Percentiles rank a stretch among this genome's conserved stretches.
These are phyloP conservation scores for Dorcoceras hygrometricum DNA, from an alignment of 257 asterid species.

Conservation along the genomic window DNA sequence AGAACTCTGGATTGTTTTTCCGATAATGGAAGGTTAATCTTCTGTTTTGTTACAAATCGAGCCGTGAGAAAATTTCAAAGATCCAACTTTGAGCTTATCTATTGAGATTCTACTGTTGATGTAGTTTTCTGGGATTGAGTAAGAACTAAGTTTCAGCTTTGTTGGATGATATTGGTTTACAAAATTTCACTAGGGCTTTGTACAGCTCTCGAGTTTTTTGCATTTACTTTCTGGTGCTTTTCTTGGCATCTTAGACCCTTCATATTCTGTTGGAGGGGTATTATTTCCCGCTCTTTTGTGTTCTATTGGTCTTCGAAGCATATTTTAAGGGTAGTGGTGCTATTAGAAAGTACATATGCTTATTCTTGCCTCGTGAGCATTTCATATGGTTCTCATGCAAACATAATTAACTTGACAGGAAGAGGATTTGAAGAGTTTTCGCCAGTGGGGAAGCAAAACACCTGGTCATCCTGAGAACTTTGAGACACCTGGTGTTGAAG, in stretches of 20 bases:
- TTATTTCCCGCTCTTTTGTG: background rate
- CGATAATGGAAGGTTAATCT: background rate
- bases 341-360: background rate
- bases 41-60: conserved; percentile 9
- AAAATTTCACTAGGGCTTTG: background rate
- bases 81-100: background rate
- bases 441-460: conserved; percentile 79
- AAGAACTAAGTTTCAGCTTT: background rate
- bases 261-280: background rate
- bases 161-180: background rate
- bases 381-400: conserved; percentile 21
- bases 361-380: conserved; percentile 6
- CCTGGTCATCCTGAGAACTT: conserved; percentile 87
- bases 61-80: conserved; percentile 1
- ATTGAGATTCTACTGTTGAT: conserved; percentile 11
- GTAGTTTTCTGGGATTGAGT: conserved; percentile 13
- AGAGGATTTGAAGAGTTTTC: conserved; percentile 61
- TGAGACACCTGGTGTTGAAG: conserved; percentile 76
- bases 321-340: background rate
- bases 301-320: background rate
- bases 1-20: background rate
- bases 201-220: background rate
- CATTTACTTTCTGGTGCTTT: background rate
- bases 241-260: background rate
- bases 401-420: conserved; percentile 34